A percentile compares a stretch with the other conserved stretches of the same genome.
Evolutionary conservation across 495 filamentous ascomycete species (phyloP).

Genomic region (Penicillium paradoxum): DNA sequence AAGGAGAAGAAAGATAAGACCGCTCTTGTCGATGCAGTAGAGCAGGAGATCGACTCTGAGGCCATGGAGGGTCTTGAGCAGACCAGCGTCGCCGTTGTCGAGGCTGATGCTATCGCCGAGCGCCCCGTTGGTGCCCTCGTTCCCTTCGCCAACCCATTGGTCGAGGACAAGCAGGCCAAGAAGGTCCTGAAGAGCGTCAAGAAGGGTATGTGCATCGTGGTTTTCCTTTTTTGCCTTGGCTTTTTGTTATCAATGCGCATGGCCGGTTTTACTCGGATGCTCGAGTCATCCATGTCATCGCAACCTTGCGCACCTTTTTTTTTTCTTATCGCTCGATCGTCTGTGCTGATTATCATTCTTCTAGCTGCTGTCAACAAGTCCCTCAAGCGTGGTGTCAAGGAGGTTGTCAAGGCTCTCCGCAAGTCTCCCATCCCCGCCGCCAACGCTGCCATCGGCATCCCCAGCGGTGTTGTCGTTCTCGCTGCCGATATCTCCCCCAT

Average conservation of each 20-base stretch:
- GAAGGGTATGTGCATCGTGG: slow-evolving; percentile 60
- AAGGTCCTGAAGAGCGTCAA: slow-evolving; percentile 90
- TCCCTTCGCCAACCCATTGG: slow-evolving; percentile 88
- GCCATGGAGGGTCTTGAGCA: slow-evolving; percentile 50
- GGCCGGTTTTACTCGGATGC: slow-evolving; percentile 1
- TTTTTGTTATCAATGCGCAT: background rate
- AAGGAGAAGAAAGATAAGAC: slow-evolving; percentile 70
- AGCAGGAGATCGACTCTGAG: slow-evolving; percentile 55
- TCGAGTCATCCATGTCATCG: background rate
- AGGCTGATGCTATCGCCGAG: slow-evolving; percentile 46
- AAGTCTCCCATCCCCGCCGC: slow-evolving; percentile 63
- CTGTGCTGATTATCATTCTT: slow-evolving; percentile 15
- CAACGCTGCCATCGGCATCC: slow-evolving; percentile 46
- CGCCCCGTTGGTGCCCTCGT: slow-evolving; percentile 69
- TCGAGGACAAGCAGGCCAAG: slow-evolving; percentile 85
- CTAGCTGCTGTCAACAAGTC: slow-evolving; percentile 86
- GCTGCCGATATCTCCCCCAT: slow-evolving; percentile 95
- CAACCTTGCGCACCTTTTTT: slow-evolving; percentile 4
- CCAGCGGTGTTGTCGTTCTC: slow-evolving; percentile 76
- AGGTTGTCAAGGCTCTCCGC: slow-evolving; percentile 94
- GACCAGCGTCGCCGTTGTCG: slow-evolving; percentile 35
- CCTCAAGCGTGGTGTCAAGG: slow-evolving; percentile 95
- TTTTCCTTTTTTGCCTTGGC: background rate
- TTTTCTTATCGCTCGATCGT: background rate
- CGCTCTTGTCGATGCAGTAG: slow-evolving; percentile 54